Evolutionary conservation across 306 rosid species (phyloP), one percentile per base, ranked within the genome.

Genomic region (Cicer yamashitae): DNA sequence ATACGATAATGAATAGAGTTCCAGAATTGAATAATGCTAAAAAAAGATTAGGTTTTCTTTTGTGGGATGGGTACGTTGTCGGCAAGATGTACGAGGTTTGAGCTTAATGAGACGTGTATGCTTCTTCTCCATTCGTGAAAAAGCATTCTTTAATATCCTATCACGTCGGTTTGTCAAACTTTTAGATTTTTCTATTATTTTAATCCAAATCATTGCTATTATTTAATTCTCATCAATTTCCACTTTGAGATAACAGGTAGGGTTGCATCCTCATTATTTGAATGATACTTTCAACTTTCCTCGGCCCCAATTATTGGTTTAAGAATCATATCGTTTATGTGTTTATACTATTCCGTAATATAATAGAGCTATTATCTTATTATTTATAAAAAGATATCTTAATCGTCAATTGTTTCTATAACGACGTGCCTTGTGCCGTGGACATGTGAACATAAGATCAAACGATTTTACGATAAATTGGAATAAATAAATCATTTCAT

Each of bases 1-100:
- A 45, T 5, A 10, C 43, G 37, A 39, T 14, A 57, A 45, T 30
- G 41, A 59, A 30, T 22, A 48, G 43, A 10, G 41, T 66, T 41
- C 64, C 0, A 38, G 64, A 57, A 46, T 66, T 37, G 70, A 73
- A 30, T 20, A 50, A 58, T 38, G 10, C 1, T 6, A 30, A 47
- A 46, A 64, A 41, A 8, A 44, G 14, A 62, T 50, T 74, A 64
- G 84, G 83, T 77, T 66, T 82, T 14, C 5, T 77, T 37, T 44
- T 51, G 57, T 7, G 58, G 44, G 75, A 59, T 67, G 84, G 70
- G 66, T 40, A 51, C 52, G 40, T 59, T 83, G 93, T 85, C 87
- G 87, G 89, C 85, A 88, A 67, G 80, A 57, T 71, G 93, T 88
- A 91, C 92, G 92, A 89, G 97, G 93, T 91, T 91, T 82, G 67